Evolutionary conservation across 140 eudicot genomes (phyloP), one percentile per base, ranked within the genome.

Genomic region (Bidens hawaiensis): DNA sequence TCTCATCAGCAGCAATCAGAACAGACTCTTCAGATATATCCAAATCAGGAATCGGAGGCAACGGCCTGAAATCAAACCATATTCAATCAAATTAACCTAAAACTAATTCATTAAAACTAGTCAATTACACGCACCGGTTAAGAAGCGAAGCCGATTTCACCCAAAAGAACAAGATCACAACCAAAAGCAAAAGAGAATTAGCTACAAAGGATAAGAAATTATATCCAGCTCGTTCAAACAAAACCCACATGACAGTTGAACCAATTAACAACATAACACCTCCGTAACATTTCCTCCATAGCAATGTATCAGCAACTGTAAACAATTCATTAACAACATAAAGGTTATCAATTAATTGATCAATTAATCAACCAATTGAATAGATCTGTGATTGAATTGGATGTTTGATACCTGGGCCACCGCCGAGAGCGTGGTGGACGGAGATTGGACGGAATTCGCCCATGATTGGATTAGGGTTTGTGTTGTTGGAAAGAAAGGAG

Each of bases 141-240:
- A 91, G 93, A 53, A 88, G 84, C 16, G 90, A 74, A 10, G 99
- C 99, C 3, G 99, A 84, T 76, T 88, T 87, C 3, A 96, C 96
- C 99, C 99, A 91, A 31, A 88, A 67, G 76, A 91, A 91, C 59
- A 91, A 79, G 66, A 91, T 85, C 19, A 73, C 70, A 67, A 80
- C 95, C 51, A 85, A 72, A 52, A 88, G 84, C 78, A 91, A 69
- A 22, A 88, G 65, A 67, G 75, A 76, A 82, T 88, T 82, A 0
- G 89, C 54, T 7, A 80, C 43, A 22, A 91, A 84, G 3, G 86
- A 62, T 17, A 82, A 62, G 26, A 85, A 52, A 38, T 78, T 88
- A 64, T 91, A 87, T 60, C 93, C 99, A 4, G 85, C 89, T 19
- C 62, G 74, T 55, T 82, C 89, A 26, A 91, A 91, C 0, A 88